Base-by-base conservation (phyloP, 257 asterid genomes). In the Paulownia fortunei region DNA sequence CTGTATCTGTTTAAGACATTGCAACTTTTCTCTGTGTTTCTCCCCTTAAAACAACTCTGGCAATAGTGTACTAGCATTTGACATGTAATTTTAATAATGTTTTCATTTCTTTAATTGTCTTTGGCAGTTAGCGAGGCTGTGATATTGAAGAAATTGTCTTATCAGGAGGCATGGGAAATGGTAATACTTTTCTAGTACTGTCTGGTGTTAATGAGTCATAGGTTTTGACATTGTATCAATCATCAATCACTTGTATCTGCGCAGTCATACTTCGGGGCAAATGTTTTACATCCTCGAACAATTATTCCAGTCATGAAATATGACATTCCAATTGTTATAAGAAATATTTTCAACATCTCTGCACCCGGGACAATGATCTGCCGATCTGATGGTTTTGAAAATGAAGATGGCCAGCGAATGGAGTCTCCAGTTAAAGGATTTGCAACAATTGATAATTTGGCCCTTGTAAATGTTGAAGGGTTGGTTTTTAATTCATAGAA, bases 151-250 rank as follows among this genome's bases (percentile, higher is more conserved):
- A 87, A 82, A 36, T 84, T 93, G 76, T 92, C 99, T 15, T 96
- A 96, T 84, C 99, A 96, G 90, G 98, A 96, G 87, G 99, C 99
- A 23, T 96, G 99, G 99, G 99, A 96, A 89, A 96, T 96, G 99
- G 98, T 96, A 84, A 59, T 70, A 69, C 64, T 76, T 82, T 67
- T 55, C 32, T 58, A 27, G 37, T 65, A 66, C 81, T 47, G 65
- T 68, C 78, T 77, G 5, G 23, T 74, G 59, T 71, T 77, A 46
- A 49, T 36, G 64, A 64, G 65, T 65, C 63, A 56, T 77, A 41
- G 46, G 69, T 58, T 82, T 69, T 8, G 44, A 65, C 75, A 42
- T 58, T 73, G n/a, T 77, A 83, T 83, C 62, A 78, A 72, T 65
- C 65, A 32, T 69, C 51, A 73, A 52, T 74, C 44, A 27, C 71